Base-by-base conservation (phyloP, 177 flowering plant species). In the Vitis hybrid region DNA sequence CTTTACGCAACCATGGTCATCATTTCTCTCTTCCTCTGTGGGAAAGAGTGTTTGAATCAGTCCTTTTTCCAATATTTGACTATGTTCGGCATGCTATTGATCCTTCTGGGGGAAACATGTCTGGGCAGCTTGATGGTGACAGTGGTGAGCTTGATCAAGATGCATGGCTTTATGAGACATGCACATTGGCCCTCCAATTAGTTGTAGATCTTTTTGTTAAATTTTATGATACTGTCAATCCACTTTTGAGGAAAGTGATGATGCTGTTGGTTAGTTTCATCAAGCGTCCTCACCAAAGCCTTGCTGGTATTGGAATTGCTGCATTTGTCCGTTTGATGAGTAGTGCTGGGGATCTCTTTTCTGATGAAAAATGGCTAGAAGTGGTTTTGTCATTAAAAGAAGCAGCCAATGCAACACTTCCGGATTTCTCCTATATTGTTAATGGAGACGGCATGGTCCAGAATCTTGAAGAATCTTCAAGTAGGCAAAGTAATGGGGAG, bases 91-190 rank as follows among this genome's bases (percentile, higher is more conserved):
- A 89, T 81, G 91, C 93, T 57, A 89, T 90, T 76, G 97, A 96
- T 79, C 95, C 98, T 60, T 86, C 95, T 60, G 87, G 90, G 21
- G 91, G 79, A 34, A 75, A 69, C 69, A 74, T 76, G 30, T 79
- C 82, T 54, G 89, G 70, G 21, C 86, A 82, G 50, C 51, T 63
- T 78, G 89, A 85, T 64, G 61, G 74, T 74, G 91, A 90, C 75
- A 63, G 68, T 3, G 83, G 78, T 64, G 98, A 93, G 63, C 87
- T 81, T 64, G 97, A 93, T 80, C 92, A 91, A 80, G 99, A 93
- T 88, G 86, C 97, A 50, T 96, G 99, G 99, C 92, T 96, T 17
- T 96, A 93, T 80, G 98, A 93, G 79, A 96, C 98, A 30, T 96
- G 99, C 80, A 93, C 98, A 17, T 74, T 91, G 78, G 95, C 99